Conservation (phyloP, 208 protist species). For the Trypanosoma rangeli region DNA sequence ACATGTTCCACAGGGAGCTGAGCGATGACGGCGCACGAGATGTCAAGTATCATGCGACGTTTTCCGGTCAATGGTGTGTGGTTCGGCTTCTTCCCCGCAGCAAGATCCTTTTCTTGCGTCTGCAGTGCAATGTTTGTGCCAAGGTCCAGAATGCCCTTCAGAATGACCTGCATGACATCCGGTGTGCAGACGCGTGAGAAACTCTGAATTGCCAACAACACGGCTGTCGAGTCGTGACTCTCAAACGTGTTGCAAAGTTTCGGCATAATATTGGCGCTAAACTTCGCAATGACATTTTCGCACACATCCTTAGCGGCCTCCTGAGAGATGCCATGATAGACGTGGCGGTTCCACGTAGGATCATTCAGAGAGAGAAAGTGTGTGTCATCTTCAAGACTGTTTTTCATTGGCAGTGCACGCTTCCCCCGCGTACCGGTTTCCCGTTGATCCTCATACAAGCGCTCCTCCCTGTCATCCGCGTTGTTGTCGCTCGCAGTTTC, state of each 20-base stretch:
- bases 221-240: constrained; percentile 69
- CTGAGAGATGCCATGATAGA: constrained; percentile 83
- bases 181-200: constrained; percentile 78
- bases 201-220: constrained; percentile 83
- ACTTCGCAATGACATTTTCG: constrained; percentile 71
- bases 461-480: constrained; percentile 12
- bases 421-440: neutral
- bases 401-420: constrained; percentile 33
- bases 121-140: constrained; percentile 57
- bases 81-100: constrained; percentile 30
- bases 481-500: constrained; percentile 23
- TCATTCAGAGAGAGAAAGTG: constrained; percentile 75
- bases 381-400: constrained; percentile 71
- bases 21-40: constrained; percentile 74
- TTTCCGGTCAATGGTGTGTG: constrained; percentile 63
- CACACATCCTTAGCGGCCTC: constrained; percentile 60
- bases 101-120: constrained; percentile 25
- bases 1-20: constrained; percentile 72
- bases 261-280: constrained; percentile 89
- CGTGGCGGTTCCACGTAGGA: constrained; percentile 68
- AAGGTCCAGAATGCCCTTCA: constrained; percentile 78
- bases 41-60: constrained; percentile 84
- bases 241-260: constrained; percentile 87
- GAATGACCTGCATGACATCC: constrained; percentile 82
- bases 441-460: constrained; percentile 35